A percentile compares a stretch with the other conserved stretches of the same genome.
Evolutionary conservation across 352 stramenopile species (phyloP).

Genomic region (Phytopythium oedochilum): DNA sequence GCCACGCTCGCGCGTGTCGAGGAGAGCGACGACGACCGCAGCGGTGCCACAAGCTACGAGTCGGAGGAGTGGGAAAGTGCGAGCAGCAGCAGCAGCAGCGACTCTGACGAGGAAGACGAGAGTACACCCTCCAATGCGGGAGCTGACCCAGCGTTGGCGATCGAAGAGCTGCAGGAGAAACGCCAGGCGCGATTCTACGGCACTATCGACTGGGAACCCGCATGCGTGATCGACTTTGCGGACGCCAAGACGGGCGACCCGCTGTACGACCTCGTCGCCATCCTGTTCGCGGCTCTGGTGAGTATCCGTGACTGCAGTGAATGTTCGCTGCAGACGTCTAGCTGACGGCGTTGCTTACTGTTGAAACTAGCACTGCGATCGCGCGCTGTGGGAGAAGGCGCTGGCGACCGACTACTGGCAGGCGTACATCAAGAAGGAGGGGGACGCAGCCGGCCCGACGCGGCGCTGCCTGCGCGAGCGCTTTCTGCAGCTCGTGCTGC

Average conservation of each 20-base stretch:
- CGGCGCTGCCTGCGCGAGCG: constrained; percentile 44
- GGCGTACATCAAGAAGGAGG: constrained; percentile 48
- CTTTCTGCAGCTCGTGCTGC: constrained; percentile 65
- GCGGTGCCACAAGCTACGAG: constrained; percentile 12
- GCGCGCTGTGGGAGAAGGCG: constrained; percentile 48
- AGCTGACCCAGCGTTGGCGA: neutral
- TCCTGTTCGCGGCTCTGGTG: constrained; percentile 81
- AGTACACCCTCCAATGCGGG: constrained; percentile 12
- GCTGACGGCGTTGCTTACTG: no score
- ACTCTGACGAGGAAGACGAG: constrained; percentile 44
- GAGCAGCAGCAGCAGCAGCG: constrained; percentile 41
- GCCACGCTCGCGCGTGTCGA: constrained; percentile 11
- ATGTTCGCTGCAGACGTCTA: constrained; percentile 5
- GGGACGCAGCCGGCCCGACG: neutral
- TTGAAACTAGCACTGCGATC: constrained; percentile 81
- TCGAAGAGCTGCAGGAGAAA: constrained; percentile 26
- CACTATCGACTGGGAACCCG: constrained; percentile 45
- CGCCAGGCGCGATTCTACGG: constrained; percentile 48
- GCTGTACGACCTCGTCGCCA: constrained; percentile 79
- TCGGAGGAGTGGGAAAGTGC: constrained; percentile 48
- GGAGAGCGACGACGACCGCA: constrained; percentile 22
- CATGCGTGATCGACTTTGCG: constrained; percentile 83
- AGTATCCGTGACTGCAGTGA: constrained; percentile 6
- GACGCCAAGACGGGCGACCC: constrained; percentile 85
- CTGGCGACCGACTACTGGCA: constrained; percentile 70